Evolutionary conservation across 441 rosid species (phyloP), one percentile per base, ranked within the genome.

Genomic region (Rhodomyrtus psidioides): DNA sequence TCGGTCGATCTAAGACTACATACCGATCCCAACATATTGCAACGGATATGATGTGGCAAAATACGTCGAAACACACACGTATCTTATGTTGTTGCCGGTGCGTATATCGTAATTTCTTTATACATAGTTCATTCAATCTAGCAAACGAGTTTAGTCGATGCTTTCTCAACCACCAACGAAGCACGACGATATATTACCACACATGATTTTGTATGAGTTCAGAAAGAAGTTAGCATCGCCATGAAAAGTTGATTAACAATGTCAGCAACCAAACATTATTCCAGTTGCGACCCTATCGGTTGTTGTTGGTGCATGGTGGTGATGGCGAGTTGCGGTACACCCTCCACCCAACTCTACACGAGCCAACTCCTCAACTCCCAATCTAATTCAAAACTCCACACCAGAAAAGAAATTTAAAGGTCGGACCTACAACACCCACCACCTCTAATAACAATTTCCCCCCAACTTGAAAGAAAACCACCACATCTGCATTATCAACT

Each of bases 391-490:
- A 19, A 19, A 70, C 79, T 70, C 23, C 12, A 21, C 49, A 81
- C 89, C 27, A 62, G 70, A 81, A 49, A 62, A 83, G 70, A 46
- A 44, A 42, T 39, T 21, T 86, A 82, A 70, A 81, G 83, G 91
- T 90, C 87, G 93, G 92, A 92, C 89, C 94, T 86, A 87, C 90
- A 60, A 58, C 91, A 90, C 89, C 91, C 87, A 86, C 88, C 86
- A 82, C 82, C 79, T 57, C 81, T 85, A 82, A 81, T 55, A 74
- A 84, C 74, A 58, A 82, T 54, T 82, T 82, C 84, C 83, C 82
- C 85, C 54, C 59, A 85, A 44, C 88, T 81, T 53, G 49, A 85
- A 86, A 83, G 88, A 83, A 90, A 91, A 85, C 89, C 62, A 70
- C 49, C 79, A 82, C 55, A 56, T 82, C 84, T 56, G 58, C 39